A percentile compares a stretch with the other conserved stretches of the same genome.
Evolutionary conservation across 2,329 filamentous ascomycete species (phyloP).

Genomic region (Daldinia sp.): DNA sequence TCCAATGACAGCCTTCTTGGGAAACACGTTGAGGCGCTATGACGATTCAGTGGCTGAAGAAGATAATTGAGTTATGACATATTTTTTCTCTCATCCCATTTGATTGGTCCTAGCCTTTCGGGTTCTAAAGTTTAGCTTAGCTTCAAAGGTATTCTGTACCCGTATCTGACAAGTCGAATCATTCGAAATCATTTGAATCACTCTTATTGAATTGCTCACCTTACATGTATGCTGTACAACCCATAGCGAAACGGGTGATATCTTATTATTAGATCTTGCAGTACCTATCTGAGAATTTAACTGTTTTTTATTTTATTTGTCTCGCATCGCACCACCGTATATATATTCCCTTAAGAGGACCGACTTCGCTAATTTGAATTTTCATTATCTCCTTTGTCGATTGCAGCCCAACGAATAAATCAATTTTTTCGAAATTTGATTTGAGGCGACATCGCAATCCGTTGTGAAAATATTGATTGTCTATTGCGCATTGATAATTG

Average conservation of each 20-base stretch:
- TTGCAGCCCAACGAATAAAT: constrained; percentile 34
- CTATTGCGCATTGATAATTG: no score
- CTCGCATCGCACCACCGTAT: constrained; percentile 10
- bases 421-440: no score
- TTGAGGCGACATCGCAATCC: constrained; percentile 14
- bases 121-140: constrained; percentile 7
- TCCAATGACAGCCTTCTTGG: constrained; percentile 41
- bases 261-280: constrained; percentile 28
- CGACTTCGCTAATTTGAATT: background rate
- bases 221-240: constrained; percentile 24
- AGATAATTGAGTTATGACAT: constrained; percentile 37
- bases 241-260: constrained; percentile 24
- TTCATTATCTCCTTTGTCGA: constrained; percentile 1
- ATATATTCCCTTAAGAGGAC: background rate
- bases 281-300: constrained; percentile 23
- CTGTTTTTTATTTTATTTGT: background rate
- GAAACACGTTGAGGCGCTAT: constrained; percentile 44
- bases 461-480: constrained; percentile 7
- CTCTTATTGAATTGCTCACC: constrained; percentile 9
- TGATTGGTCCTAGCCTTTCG: background rate
- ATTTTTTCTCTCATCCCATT: constrained; percentile 20
- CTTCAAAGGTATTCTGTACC: background rate
- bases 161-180: constrained; percentile 16
- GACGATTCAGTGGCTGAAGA: constrained; percentile 42
- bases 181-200: no score